These are phyloP conservation scores for Cyclocybe aegerita DNA, from an alignment of 768 basidiomycete genomes.

Conservation along the genomic window DNA sequence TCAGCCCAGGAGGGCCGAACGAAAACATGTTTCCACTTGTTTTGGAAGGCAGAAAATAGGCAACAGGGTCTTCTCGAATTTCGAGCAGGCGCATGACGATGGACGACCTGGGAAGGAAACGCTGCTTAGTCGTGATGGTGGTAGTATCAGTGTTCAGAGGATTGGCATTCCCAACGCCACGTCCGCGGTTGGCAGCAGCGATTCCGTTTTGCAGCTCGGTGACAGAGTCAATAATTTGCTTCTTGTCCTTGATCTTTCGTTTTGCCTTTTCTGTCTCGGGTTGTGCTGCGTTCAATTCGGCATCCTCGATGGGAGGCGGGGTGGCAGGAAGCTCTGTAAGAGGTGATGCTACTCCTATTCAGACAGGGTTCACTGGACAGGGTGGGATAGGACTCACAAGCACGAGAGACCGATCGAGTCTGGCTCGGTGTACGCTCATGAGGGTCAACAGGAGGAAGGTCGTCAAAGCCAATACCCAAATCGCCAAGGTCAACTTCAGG, in stretches of 20 bases:
- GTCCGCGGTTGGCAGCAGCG: constrained; percentile 56
- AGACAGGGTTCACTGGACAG: neutral
- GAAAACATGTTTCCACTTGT: constrained; percentile 74
- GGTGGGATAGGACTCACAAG: constrained; percentile 47
- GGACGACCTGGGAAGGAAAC: constrained; percentile 82
- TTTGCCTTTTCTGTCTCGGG: constrained; percentile 24
- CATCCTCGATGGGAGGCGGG: constrained; percentile 66
- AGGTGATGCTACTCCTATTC: constrained; percentile 59
- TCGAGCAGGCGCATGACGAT: constrained; percentile 84
- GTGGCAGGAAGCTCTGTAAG: constrained; percentile 75
- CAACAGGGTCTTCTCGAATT: constrained; percentile 80
- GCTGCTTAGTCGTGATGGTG: constrained; percentile 75
- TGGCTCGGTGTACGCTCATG: constrained; percentile 58
- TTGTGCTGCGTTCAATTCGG: constrained; percentile 37
- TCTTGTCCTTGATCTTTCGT: constrained; percentile 65
- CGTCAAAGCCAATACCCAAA: constrained; percentile 66
- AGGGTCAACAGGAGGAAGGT: constrained; percentile 39
- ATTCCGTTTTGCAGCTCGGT: constrained; percentile 78
- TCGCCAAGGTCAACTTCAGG: constrained; percentile 66
- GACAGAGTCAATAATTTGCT: constrained; percentile 87
- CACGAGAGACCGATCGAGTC: constrained; percentile 63
- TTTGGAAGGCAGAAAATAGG: constrained; percentile 84
- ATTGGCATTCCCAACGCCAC: constrained; percentile 47
- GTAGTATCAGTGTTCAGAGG: constrained; percentile 59
- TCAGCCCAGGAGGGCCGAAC: constrained; percentile 82